phyloP scores from a whole-genome alignment of 2,329 filamentous ascomycete genomes.

The Sporothrix schenckii region DNA sequence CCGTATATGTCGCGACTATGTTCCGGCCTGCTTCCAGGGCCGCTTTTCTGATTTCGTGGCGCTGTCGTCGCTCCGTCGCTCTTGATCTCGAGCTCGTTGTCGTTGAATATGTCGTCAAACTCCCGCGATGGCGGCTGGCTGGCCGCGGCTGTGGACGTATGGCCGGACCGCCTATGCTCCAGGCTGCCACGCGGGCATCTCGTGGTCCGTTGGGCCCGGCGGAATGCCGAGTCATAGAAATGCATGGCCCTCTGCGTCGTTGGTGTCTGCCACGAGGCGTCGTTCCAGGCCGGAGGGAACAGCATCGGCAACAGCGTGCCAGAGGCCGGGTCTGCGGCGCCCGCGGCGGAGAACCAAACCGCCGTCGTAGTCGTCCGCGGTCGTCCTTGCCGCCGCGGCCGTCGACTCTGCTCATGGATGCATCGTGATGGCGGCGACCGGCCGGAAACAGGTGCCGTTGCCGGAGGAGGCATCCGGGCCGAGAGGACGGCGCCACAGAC shows the following conservation, averaged over 20 bases:
- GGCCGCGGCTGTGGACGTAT: slow-evolving; percentile 5
- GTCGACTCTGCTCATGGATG: slow-evolving; percentile 4
- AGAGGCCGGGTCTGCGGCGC: slow-evolving; percentile 31
- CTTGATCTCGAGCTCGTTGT: too few relatives aligned
- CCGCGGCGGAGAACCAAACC: background rate
- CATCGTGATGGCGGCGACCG: slow-evolving; percentile 27
- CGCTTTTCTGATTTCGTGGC: too few relatives aligned
- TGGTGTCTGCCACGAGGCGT: slow-evolving; percentile 23
- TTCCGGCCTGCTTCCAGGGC: too few relatives aligned
- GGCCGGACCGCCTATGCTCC: background rate
- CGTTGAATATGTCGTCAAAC: background rate
- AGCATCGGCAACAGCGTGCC: slow-evolving; percentile 35
- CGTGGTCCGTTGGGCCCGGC: background rate
- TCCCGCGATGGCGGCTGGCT: background rate
- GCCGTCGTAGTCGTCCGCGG: background rate
- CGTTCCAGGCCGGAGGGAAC: slow-evolving; percentile 29
- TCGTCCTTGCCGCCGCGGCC: background rate
- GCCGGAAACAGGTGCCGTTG: background rate
- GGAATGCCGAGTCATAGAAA: slow-evolving; percentile 1
- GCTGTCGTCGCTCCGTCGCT: too few relatives aligned
- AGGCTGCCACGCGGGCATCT: background rate
- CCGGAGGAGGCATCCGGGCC: slow-evolving; percentile 44
- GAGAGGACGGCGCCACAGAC: slow-evolving; percentile 60
- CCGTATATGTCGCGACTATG: too few relatives aligned
- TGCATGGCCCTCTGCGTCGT: background rate